Percentiles rank a stretch among this genome's conserved stretches.
phyloP scores from a whole-genome alignment of 495 filamentous ascomycete species.

The Neurospora sp. region DNA sequence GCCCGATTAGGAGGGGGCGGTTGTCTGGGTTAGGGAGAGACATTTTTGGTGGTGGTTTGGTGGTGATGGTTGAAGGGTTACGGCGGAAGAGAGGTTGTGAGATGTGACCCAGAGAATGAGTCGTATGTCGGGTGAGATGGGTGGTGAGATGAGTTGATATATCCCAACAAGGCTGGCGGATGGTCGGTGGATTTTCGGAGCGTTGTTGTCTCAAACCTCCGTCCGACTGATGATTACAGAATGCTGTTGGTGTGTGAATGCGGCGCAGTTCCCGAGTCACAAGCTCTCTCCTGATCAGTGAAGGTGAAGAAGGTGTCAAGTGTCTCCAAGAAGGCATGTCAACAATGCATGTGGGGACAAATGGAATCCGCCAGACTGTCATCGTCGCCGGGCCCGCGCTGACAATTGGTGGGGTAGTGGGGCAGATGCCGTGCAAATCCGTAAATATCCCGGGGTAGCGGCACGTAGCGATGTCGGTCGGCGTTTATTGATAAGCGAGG shows the following conservation, averaged over 20 bases:
- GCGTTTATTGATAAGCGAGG: background rate
- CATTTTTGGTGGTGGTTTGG: constrained; percentile 1
- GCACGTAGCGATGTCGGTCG: background rate
- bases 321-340: background rate
- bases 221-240: background rate
- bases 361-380: background rate
- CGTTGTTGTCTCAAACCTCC: background rate
- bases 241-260: background rate
- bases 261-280: background rate
- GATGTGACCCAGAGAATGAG: background rate
- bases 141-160: background rate
- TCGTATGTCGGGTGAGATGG: background rate
- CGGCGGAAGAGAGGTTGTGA: background rate
- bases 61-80: background rate
- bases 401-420: background rate
- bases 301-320: background rate
- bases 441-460: background rate
- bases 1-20: constrained; percentile 57
- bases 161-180: background rate
- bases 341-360: background rate
- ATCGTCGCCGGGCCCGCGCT: background rate
- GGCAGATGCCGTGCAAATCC: background rate
- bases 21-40: constrained; percentile 8
- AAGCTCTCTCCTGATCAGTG: background rate
- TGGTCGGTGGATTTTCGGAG: background rate